phyloP scores from a whole-genome alignment of 2,329 filamentous ascomycete genomes.

The Alternaria sp. region DNA sequence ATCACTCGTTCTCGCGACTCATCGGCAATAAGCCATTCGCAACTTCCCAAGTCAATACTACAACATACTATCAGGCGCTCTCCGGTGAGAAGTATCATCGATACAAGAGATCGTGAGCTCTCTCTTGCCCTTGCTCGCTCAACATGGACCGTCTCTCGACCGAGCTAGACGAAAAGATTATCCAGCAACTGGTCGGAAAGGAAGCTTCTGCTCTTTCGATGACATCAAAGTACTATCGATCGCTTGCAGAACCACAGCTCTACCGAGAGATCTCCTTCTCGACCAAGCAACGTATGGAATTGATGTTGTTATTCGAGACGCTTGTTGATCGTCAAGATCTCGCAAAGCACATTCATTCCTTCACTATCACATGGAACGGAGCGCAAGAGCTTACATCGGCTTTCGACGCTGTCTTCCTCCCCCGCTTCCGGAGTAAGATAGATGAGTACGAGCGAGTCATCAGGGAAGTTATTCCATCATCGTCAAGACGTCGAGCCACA shows the following conservation, averaged over 20 bases:
- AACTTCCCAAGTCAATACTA: background rate
- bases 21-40: rapidly evolving
- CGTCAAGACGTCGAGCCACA: background rate
- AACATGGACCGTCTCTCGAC: background rate
- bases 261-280: background rate
- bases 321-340: background rate
- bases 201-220: background rate
- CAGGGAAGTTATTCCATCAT: background rate
- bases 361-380: background rate
- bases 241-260: background rate
- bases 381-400: background rate
- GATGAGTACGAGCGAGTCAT: background rate
- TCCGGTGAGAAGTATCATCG: background rate
- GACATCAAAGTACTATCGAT: background rate
- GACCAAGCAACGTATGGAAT: background rate
- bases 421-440: background rate
- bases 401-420: background rate
- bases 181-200: background rate
- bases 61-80: background rate
- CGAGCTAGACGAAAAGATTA: background rate
- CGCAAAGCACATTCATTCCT: background rate
- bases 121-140: rapidly evolving
- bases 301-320: background rate
- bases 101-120: rapidly evolving
- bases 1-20: background rate